Evolutionary conservation across 805 yeast species (phyloP).

Genomic region (Starmera amethionina): DNA sequence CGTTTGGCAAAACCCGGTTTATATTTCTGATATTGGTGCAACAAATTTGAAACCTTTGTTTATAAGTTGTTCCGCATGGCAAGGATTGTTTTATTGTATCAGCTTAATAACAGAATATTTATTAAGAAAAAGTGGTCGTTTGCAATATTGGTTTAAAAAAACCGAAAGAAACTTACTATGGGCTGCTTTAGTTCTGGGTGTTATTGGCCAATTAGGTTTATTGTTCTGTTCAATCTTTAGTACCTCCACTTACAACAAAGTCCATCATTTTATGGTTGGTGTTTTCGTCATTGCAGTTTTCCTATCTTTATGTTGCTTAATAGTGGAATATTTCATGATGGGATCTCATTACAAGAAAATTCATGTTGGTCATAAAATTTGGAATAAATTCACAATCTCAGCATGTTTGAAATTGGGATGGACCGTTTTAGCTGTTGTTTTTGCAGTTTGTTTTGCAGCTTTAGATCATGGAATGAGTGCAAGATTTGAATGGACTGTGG

Average conservation of each 20-base stretch:
- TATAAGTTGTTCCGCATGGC: constrained; percentile 67
- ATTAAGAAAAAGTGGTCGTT: constrained; percentile 46
- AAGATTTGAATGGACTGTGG: constrained; percentile 72
- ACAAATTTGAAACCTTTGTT: constrained; percentile 78
- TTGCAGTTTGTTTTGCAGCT: constrained; percentile 63
- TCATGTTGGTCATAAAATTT: constrained; percentile 21
- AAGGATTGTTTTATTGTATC: constrained; percentile 64
- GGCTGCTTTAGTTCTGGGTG: constrained; percentile 33
- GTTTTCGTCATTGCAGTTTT: constrained; percentile 65
- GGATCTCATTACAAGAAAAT: constrained; percentile 33
- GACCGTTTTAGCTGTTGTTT: constrained; percentile 53
- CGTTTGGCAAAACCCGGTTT: constrained; percentile 41
- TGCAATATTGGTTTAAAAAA: constrained; percentile 30
- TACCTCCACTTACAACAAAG: constrained; percentile 44
- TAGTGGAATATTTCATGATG: constrained; percentile 35
- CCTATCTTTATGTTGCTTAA: constrained; percentile 35
- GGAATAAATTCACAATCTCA: constrained; percentile 38
- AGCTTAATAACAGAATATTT: constrained; percentile 53
- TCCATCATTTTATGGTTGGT: constrained; percentile 57
- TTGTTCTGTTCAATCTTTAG: constrained; percentile 67
- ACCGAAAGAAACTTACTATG: constrained; percentile 30
- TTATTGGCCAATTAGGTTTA: constrained; percentile 62
- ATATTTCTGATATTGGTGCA: constrained; percentile 83
- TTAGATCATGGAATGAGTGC: constrained; percentile 22
- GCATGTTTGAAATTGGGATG: constrained; percentile 50